Percentiles rank a stretch among this genome's conserved stretches.
Evolutionary conservation across 73 alveolate species (phyloP).

Genomic region (Vitrella brassicaformis): DNA sequence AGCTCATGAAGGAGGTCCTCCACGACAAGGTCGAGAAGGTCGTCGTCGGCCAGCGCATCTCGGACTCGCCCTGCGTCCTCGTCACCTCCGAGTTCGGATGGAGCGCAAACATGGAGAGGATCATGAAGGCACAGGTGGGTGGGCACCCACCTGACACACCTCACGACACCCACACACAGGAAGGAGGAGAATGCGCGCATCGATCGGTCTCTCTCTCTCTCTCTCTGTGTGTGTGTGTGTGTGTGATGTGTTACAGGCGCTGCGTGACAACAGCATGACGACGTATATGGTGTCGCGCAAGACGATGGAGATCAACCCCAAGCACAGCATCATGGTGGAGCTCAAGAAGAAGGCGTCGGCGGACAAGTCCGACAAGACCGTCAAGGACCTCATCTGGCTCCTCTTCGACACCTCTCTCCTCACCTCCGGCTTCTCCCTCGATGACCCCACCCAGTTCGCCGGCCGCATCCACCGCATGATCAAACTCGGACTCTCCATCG

Average conservation of each 20-base stretch:
- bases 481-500: conserved; percentile 83
- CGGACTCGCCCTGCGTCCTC: conserved; percentile 95
- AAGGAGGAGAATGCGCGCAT: background rate
- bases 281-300: background rate
- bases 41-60: conserved; percentile 83
- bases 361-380: conserved; percentile 89
- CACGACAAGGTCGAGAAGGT: conserved; percentile 99
- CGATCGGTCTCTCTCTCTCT: background rate
- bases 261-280: background rate
- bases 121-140: conserved; percentile 63
- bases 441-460: conserved; percentile 88
- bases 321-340: conserved; percentile 82
- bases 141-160: conserved; percentile 5
- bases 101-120: conserved; percentile 99
- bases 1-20: conserved; percentile 92
- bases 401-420: conserved; percentile 91
- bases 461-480: conserved; percentile 94
- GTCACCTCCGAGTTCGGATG: conserved; percentile 98
- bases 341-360: conserved; percentile 83
- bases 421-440: conserved; percentile 93
- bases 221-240: too few species aligned
- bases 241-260: too few species aligned
- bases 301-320: conserved; percentile 94
- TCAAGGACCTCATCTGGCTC: conserved; percentile 92
- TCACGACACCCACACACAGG: conserved; percentile 23